Evolutionary conservation across 768 basidiomycete genomes (phyloP).

Genomic region (Boletus sp.): DNA sequence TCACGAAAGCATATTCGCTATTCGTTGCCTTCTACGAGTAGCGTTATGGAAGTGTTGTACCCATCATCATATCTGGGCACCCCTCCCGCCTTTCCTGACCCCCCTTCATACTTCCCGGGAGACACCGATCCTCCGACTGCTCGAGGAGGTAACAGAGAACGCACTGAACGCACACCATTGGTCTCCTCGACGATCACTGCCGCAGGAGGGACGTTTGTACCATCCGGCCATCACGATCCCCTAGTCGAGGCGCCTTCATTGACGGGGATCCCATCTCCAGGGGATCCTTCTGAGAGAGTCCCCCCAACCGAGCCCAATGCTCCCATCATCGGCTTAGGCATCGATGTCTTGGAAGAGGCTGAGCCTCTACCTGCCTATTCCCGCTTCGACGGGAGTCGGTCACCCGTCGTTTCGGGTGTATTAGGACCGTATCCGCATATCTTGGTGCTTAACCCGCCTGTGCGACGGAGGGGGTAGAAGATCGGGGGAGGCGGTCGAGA

Average conservation of each 20-base stretch:
- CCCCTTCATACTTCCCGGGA: constrained; percentile 18
- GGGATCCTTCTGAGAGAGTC: background rate
- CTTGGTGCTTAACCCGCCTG: constrained; percentile 1
- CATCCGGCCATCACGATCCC: background rate
- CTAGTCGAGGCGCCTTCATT: constrained; percentile 7
- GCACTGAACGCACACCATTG: background rate
- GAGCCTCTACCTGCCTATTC: constrained; percentile 24
- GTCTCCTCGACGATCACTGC: background rate
- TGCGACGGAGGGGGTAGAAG: too few relatives aligned
- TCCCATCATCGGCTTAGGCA: background rate
- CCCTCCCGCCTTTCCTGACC: constrained; percentile 9
- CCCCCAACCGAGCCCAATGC: background rate
- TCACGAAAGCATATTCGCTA: constrained; percentile 3
- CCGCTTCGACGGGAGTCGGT: constrained; percentile 22
- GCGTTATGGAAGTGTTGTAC: constrained; percentile 26
- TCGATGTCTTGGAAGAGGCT: constrained; percentile 1
- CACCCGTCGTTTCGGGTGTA: constrained; percentile 7
- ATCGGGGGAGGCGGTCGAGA: too few relatives aligned
- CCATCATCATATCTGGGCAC: constrained; percentile 17
- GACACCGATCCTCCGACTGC: background rate
- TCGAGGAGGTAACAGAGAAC: too few relatives aligned
- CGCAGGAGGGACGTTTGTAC: background rate
- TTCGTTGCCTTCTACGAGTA: constrained; percentile 21
- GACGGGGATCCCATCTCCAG: constrained; percentile 14
- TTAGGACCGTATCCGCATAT: constrained; percentile 26